phyloP scores from a whole-genome alignment of 106 monocot genomes.

The Phalaenopsis aphrodite region DNA sequence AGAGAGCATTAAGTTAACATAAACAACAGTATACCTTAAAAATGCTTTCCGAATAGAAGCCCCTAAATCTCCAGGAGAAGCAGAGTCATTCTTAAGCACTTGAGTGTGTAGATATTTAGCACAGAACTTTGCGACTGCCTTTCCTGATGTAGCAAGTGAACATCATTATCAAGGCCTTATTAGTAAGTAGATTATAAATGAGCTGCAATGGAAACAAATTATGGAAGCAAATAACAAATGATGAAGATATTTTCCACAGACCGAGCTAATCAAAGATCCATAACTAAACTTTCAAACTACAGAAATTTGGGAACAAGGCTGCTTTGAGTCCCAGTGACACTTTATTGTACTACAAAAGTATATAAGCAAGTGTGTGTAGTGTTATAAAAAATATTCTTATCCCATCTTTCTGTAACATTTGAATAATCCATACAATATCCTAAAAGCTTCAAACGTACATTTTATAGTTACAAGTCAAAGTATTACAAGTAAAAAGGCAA shows the following conservation, averaged over 20 bases:
- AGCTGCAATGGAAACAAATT: background rate
- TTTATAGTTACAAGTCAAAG: no score
- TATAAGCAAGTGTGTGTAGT: no score
- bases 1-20: background rate
- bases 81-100: slow-evolving; percentile 64
- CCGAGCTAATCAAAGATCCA: no score
- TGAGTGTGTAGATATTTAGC: slow-evolving; percentile 78
- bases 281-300: no score
- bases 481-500: no score
- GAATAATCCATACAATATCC: no score
- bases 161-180: background rate
- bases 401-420: no score
- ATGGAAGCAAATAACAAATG: background rate
- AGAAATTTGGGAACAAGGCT: no score
- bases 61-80: slow-evolving; percentile 59
- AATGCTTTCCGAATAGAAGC: slow-evolving; percentile 72
- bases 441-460: no score
- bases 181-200: background rate
- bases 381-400: no score
- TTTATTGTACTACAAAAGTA: no score
- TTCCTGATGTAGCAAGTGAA: slow-evolving; percentile 38
- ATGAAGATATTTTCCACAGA: background rate
- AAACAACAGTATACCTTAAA: slow-evolving; percentile 42
- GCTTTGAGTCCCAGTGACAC: no score
- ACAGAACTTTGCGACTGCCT: slow-evolving; percentile 90